Conservation (phyloP, 306 rosid genomes). For the Glycine soja region DNA sequence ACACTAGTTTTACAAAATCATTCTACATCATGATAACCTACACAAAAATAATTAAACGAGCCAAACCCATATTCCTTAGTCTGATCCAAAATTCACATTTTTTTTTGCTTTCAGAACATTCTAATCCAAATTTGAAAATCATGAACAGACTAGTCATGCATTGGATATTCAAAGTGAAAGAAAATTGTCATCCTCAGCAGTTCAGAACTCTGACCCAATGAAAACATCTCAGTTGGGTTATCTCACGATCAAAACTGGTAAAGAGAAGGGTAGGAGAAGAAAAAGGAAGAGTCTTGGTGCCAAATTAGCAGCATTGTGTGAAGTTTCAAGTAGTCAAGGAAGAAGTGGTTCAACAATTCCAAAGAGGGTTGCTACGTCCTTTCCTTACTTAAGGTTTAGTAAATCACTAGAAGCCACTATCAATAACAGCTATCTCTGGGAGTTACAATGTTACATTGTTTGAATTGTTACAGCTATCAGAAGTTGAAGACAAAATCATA, state of each 20-base stretch:
- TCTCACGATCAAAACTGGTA: slow-evolving; percentile 74
- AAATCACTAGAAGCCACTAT: too few relatives aligned
- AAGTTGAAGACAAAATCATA: too few relatives aligned
- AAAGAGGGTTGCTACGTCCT: too few relatives aligned
- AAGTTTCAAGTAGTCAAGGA: slow-evolving; percentile 97
- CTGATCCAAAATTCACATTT: slow-evolving; percentile 37
- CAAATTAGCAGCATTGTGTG: slow-evolving; percentile 63
- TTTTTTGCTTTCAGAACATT: slow-evolving; percentile 33
- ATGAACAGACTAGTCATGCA: slow-evolving; percentile 41
- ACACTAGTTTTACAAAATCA: background rate
- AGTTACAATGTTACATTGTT: too few relatives aligned
- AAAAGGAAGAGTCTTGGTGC: slow-evolving; percentile 70
- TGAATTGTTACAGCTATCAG: too few relatives aligned
- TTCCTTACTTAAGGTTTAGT: too few relatives aligned
- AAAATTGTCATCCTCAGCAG: slow-evolving; percentile 41
- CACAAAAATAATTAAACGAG: slow-evolving; percentile 8
- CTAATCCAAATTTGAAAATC: slow-evolving; percentile 42
- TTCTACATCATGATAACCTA: background rate
- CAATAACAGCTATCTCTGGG: too few relatives aligned
- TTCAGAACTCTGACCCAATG: slow-evolving; percentile 50
- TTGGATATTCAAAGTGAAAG: slow-evolving; percentile 53
- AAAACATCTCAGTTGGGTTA: slow-evolving; percentile 57
- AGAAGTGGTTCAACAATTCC: too few relatives aligned
- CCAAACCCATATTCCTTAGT: background rate
- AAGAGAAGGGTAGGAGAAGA: slow-evolving; percentile 75